A percentile compares a stretch with the other conserved stretches of the same genome.
Evolutionary conservation across 495 filamentous ascomycete species (phyloP).

Genomic region (Umbilicaria muhlenbergii): DNA sequence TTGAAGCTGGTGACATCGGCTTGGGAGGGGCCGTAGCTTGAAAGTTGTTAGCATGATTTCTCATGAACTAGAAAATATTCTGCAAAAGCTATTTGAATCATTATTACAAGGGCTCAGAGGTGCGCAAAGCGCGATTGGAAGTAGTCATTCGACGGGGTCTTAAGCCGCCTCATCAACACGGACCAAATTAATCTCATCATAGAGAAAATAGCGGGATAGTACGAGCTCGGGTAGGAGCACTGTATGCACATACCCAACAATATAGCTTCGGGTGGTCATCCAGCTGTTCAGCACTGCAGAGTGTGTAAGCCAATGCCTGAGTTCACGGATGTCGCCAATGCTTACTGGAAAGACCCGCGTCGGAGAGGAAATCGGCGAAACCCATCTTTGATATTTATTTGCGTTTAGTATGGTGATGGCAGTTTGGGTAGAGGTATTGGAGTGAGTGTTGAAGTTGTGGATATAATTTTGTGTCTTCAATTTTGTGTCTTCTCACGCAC

Average conservation of each 20-base stretch:
- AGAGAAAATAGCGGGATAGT: conserved; percentile 13
- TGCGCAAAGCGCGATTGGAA: conserved; percentile 64
- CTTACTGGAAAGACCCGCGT: conserved; percentile 75
- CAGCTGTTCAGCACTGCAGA: conserved; percentile 78
- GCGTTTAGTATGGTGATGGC: conserved; percentile 6
- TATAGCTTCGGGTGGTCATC: conserved; percentile 81
- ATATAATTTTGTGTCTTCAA: conserved; percentile 1
- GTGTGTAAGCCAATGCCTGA: conserved; percentile 19
- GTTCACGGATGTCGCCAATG: conserved; percentile 11
- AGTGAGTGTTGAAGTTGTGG: neutral
- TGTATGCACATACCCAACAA: conserved; percentile 57
- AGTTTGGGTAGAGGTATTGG: conserved; percentile 6
- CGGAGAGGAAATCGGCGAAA: conserved; percentile 83
- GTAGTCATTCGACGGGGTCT: conserved; percentile 88
- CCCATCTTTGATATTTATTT: conserved; percentile 52
- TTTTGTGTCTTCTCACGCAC: neutral
- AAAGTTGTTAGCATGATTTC: conserved; percentile 17
- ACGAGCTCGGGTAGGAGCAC: conserved; percentile 3
- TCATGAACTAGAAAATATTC: neutral
- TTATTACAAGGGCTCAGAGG: conserved; percentile 46
- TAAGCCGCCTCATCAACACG: conserved; percentile 99
- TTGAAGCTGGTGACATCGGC: conserved; percentile 94
- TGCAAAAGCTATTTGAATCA: conserved; percentile 1
- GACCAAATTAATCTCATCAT: conserved; percentile 94
- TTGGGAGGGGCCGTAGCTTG: conserved; percentile 72